A percentile compares a stretch with the other conserved stretches of the same genome.
These are phyloP conservation scores for Mallotus nudiflorus DNA, from an alignment of 345 rosid species.

Conservation along the genomic window DNA sequence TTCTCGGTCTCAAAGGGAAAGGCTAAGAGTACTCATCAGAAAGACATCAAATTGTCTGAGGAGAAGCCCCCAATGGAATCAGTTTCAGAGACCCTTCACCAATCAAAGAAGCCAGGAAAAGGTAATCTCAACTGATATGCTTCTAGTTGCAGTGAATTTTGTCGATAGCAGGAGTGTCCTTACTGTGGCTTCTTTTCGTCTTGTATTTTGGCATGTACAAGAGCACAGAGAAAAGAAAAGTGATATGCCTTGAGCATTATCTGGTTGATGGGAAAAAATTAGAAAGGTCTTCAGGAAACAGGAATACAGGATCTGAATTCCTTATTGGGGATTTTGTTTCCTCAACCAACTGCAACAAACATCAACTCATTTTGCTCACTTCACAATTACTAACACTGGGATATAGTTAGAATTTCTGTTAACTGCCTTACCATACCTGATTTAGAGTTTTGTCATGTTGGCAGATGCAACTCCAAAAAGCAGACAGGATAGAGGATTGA, in stretches of 20 bases:
- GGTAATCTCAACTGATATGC: conserved; percentile 24
- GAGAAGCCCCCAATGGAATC: conserved; percentile 35
- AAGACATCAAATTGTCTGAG: conserved; percentile 11
- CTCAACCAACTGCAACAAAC: too few species aligned
- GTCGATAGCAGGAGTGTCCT: neutral
- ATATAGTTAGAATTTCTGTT: too few species aligned
- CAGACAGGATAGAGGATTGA: neutral
- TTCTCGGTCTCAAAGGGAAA: conserved; percentile 54
- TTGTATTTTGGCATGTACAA: neutral
- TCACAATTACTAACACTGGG: too few species aligned
- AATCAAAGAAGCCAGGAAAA: conserved; percentile 30
- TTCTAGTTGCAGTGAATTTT: neutral
- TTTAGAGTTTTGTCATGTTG: neutral
- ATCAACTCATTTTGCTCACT: too few species aligned
- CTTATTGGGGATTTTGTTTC: neutral
- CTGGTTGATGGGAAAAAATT: too few species aligned
- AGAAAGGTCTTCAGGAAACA: neutral
- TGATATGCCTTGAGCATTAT: neutral
- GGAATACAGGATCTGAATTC: neutral
- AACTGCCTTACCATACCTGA: neutral
- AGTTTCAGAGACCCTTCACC: conserved; percentile 40
- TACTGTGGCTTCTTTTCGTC: neutral
- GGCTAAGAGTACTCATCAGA: conserved; percentile 17
- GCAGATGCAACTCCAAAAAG: too few species aligned
- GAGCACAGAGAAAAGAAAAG: neutral